phyloP scores from a whole-genome alignment of 352 stramenopile species.

The Phytophthora aleatoria region DNA sequence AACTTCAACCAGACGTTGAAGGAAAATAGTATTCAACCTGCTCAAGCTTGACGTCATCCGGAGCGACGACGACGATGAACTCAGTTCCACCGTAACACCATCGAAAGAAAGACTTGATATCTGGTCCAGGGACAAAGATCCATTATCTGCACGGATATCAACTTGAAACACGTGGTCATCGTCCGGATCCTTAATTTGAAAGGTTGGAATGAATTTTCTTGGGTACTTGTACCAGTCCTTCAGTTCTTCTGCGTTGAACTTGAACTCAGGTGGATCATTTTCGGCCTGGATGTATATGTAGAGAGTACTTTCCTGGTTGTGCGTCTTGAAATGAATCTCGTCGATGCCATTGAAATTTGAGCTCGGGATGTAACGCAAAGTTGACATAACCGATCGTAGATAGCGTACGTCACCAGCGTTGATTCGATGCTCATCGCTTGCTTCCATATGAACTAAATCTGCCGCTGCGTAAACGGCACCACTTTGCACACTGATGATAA shows the following conservation, averaged over 20 bases:
- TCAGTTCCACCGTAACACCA: constrained; percentile 28
- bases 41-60: constrained; percentile 27
- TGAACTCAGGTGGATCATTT: constrained; percentile 33
- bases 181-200: constrained; percentile 45
- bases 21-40: constrained; percentile 39
- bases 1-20: constrained; percentile 34
- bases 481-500: constrained; percentile 22
- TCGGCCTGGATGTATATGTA: constrained; percentile 45
- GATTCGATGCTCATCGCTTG: constrained; percentile 17
- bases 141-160: constrained; percentile 34
- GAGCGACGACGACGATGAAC: constrained; percentile 8
- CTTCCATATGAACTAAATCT: constrained; percentile 5
- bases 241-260: constrained; percentile 18
- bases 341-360: constrained; percentile 36
- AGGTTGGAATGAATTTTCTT: constrained; percentile 35
- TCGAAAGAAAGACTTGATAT: constrained; percentile 30
- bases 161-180: constrained; percentile 38
- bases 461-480: constrained; percentile 14
- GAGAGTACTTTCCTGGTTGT: constrained; percentile 19
- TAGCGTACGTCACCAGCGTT: background rate
- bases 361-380: constrained; percentile 24
- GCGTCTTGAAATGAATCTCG: constrained; percentile 21
- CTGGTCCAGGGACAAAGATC: constrained; percentile 26
- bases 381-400: constrained; percentile 16
- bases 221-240: constrained; percentile 35